Base-by-base conservation (phyloP, 257 asterid species). In the Solanum tarapatanum region DNA sequence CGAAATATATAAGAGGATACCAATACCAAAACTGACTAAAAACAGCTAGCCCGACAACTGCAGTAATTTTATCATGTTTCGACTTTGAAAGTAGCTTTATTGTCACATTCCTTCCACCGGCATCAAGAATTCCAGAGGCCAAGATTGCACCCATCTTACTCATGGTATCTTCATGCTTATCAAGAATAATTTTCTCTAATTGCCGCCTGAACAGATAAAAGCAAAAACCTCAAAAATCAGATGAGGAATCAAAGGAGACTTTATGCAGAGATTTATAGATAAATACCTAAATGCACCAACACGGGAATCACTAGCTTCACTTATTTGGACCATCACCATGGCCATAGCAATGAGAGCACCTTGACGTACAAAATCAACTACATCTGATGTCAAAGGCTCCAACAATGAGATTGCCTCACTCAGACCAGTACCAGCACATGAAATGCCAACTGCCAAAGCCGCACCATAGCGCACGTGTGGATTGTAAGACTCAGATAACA, bases 401-500 rank as follows among this genome's bases (percentile, higher is more conserved):
- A 97, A 93, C 95, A 97, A 84, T 36, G 99, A 96, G 89, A 97
- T 94, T 89, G 99, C 99, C 92, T 96, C 99, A 45, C 97, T 93
- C 88, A 97, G 92, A 86, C 99, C 99, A 68, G 99, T 97, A 75
- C 99, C 99, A 4, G 99, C 99, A 88, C 99, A 97, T 36, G 99
- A 94, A 91, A 97, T 95, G 84, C 99, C 99, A 45, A 97, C 99
- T 2, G 99, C 99, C 88, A 97, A 79, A 69, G 99, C 99, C 28
- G 99, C 99, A 89, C 99, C 99, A 87, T 97, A 96, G 48, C 99
- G 96, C 77, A 97, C 99, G 89, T 97, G 99, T 23, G 99, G 99
- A 90, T 97, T 97, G 95, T 97, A 96, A 28, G 99, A 97, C 92
- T 95, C 98, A 2, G 99, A 97, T n/a, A 97, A 88, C 88, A 97